Base-by-base conservation (phyloP, 257 asterid genomes). In the Leonotis leonurus region DNA sequence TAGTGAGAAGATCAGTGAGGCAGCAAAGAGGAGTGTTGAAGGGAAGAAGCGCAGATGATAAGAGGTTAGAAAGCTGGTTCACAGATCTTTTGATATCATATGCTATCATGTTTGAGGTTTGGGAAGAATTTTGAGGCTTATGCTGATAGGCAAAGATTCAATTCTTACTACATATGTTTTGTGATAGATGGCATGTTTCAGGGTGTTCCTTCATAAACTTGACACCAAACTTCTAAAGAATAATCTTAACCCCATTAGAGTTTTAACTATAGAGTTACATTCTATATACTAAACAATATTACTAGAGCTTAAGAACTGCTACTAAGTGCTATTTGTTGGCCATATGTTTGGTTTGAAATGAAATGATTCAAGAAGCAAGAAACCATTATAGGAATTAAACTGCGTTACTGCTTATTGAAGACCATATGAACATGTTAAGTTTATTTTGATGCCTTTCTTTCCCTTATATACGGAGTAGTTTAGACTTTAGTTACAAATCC, bases 1-100 rank as follows among this genome's bases (percentile, higher is more conserved):
- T 53, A 74, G 79, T 18, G 99, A 89, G 74, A 89, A 83, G 83
- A 73, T 92, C 32, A 78, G 80, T 26, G 99, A 89, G 80, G 99
- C 99, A 3, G 88, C 97, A 5, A 79, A 65, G 78, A 83, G 63
- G 81, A 80, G 80, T 49, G 70, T 80, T 40, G 85, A 71, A 22
- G 81, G 78, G 75, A 89, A 68, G 77, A 90, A 88, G 75, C 93
- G 83, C 70, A 69, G 96, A 82, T 90, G 63, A 86, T 63, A 27
- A 2, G 45, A 68, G 74, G 75, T 71, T 59, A 51, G 71, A 29
- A 45, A 32, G 22, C 32, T 49, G 11, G 11, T 35, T 64, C 43
- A 29, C 20, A 3, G 9, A 49, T 45, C 12, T 37, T 37, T 51
- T 37, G 7, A 11, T 26, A 16, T 39, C 16, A 16, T 21, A 27